Base-by-base conservation (phyloP, 1,284 basidiomycete genomes). In the Kalmanozyma brasiliensis region DNA sequence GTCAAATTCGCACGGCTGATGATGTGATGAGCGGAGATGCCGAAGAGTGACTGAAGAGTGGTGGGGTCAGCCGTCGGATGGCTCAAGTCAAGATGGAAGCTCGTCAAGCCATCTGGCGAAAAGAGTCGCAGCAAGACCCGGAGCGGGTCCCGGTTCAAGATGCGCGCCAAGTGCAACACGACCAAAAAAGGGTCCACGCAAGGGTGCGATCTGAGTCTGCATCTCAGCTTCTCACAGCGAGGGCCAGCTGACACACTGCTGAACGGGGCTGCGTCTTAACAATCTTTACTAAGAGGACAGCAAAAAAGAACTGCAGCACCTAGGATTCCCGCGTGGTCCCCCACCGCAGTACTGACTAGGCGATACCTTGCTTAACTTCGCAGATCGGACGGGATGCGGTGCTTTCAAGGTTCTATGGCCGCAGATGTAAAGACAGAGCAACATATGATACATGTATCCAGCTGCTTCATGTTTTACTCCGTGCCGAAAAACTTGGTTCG, bases 271-370 rank as follows among this genome's bases (percentile, higher is more conserved):
- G 11, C 11, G 26, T 11, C 26, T 29, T 29, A 29, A 29, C 26
- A 29, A 29, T 29, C 26, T 7, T 11, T 11, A 29, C 6, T 7
- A 29, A 29, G 26, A 29, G 6, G 26, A 29, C 7, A 29, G 26
- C 26, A 29, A 29, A 29, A 29, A 29, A 11, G 85, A 88, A 88
- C 87, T 87, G 88, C 88, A 87, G 87, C 88, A 89, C 87, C 87
- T 85, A 88, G 88, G 88, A 89, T 89, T 89, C 88, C 88, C 88
- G 85, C 86, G 87, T 89, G 88, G 88, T 89, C 88, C 88, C 88
- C 88, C 88, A 89, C 88, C 88, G 85, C 89, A 88, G 88, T 89
- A 89, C 89, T 89, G 88, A 89, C 88, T 89, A 83, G 86, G 87
- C 88, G 87, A 88, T 86, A n/a, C n/a, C n/a, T 29, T 29, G 26